These are phyloP conservation scores for Teratosphaeriaceae sp. DNA, from an alignment of 2,329 filamentous ascomycete genomes.

Conservation along the genomic window DNA sequence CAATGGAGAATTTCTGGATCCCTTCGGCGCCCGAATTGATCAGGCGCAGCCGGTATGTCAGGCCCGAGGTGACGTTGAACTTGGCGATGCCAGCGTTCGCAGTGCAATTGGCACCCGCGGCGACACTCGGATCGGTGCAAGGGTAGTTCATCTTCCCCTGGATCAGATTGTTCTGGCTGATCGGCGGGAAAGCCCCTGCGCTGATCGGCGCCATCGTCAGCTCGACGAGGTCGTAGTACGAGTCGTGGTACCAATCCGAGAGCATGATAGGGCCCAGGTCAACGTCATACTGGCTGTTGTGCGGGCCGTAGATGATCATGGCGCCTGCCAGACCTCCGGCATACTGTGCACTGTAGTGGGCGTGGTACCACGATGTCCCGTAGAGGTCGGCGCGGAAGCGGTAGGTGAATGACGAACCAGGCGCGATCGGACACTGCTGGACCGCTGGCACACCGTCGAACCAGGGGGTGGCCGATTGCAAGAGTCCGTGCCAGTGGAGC, in stretches of 20 bases:
- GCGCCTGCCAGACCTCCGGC: slow-evolving; percentile 24
- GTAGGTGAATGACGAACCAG: slow-evolving; percentile 30
- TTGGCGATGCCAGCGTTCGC: slow-evolving; percentile 22
- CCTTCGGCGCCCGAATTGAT: slow-evolving; percentile 34
- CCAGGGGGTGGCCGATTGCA: slow-evolving; percentile 47
- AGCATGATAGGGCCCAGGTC: slow-evolving; percentile 38
- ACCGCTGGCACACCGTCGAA: slow-evolving; percentile 44
- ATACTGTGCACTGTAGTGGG: slow-evolving; percentile 37
- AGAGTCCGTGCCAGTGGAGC: slow-evolving; percentile 48
- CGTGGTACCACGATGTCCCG: slow-evolving; percentile 35
- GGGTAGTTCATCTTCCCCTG: slow-evolving; percentile 26
- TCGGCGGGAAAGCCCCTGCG: slow-evolving; percentile 17
- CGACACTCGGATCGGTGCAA: slow-evolving; percentile 2
- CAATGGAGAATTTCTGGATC: slow-evolving; percentile 31
- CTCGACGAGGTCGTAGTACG: slow-evolving; percentile 25
- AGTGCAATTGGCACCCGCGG: slow-evolving; percentile 17
- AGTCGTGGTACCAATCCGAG: slow-evolving; percentile 37
- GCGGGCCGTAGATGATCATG: slow-evolving; percentile 35
- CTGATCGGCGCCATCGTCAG: slow-evolving; percentile 23
- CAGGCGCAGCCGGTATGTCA: slow-evolving; percentile 32
- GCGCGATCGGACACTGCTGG: slow-evolving; percentile 40
- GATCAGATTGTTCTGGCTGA: slow-evolving; percentile 28
- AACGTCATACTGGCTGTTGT: slow-evolving; percentile 35
- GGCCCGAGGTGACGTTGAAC: slow-evolving; percentile 27
- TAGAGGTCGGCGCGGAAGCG: slow-evolving; percentile 36